phyloP scores from a whole-genome alignment of 305 asterid species.

The Ajuga reptans region DNA sequence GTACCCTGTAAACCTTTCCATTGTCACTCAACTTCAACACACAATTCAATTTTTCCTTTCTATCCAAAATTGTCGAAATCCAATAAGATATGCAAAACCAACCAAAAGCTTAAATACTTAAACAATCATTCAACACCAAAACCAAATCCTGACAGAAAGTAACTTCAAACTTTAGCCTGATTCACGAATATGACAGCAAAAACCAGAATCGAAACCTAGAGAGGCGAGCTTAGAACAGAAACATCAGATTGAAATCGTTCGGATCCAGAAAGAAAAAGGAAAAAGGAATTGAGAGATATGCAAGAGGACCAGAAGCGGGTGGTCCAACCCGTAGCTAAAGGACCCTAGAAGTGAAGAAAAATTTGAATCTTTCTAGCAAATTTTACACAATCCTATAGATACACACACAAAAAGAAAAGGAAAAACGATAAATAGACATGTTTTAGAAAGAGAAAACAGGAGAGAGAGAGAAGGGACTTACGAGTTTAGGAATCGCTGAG shows the following conservation, averaged over 20 bases:
- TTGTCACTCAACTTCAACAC: conserved; percentile 11
- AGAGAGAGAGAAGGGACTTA: conserved; percentile 34
- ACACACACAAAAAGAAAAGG: neutral
- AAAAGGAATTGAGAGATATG: neutral
- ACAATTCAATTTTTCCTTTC: neutral
- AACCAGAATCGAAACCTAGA: conserved; percentile 25
- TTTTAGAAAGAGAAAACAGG: conserved; percentile 12
- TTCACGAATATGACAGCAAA: neutral
- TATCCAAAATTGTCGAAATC: neutral
- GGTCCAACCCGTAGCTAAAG: conserved; percentile 20
- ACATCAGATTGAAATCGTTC: conserved; percentile 14
- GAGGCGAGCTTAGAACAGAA: conserved; percentile 13
- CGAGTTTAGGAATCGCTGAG: conserved; percentile 33
- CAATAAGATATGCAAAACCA: neutral
- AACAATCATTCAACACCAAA: conserved; percentile 21
- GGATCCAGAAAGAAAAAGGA: conserved; percentile 18
- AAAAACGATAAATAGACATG: conserved; percentile 10
- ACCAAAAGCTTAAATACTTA: conserved; percentile 13
- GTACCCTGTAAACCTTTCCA: neutral
- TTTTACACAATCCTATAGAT: conserved; percentile 2
- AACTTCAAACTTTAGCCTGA: conserved; percentile 12
- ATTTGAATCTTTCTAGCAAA: neutral
- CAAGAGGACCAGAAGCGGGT: neutral
- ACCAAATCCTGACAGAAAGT: conserved; percentile 19
- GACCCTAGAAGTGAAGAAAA: conserved; percentile 29